Base-by-base conservation (phyloP, 306 rosid genomes). In the Clitoria ternatea region DNA sequence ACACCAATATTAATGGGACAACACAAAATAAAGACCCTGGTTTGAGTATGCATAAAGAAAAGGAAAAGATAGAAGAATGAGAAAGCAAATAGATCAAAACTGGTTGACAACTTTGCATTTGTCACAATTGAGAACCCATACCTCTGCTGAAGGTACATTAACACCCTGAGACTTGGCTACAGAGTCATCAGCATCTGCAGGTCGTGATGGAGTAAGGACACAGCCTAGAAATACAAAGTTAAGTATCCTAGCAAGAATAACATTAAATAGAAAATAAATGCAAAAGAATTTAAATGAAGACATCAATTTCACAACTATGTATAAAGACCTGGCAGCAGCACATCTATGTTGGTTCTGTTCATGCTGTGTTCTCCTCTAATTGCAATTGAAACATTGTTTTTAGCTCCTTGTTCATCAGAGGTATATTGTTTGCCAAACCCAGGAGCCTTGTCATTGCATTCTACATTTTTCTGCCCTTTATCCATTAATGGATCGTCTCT, bases 321-420 rank as follows among this genome's bases (percentile, higher is more conserved):
- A 66, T 8, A 52, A 82, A 73, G 13, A 94, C 99, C 99, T 91
- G 96, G 79, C n/a, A n/a, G n/a, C n/a, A 26, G 78, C 53, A 49
- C 74, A 77, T 89, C 97, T 75, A 78, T 1, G 83, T 52, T 79
- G 60, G 79, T 76, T 77, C 82, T 84, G 69, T 79, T 84, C 72
- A 74, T 70, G 68, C 77, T 80, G 80, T 72, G 79, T 63, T 84
- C 96, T 30, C 85, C 88, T 48, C 79, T 84, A 64, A 61, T 55
- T 56, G 81, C 73, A 74, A 71, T 35, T 50, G 81, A 66, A 40
- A 74, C 60, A 62, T 57, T 80, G 60, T 54, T 79, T 66, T 83
- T 85, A 26, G 67, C 77, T 64, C 79, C 79, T 79, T 70, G 90
- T 23, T 86, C 90, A 78, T 74, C 70, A 20, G 88, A 69, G 52